A percentile compares a stretch with the other conserved stretches of the same genome.
These are phyloP conservation scores for Prosopis cineraria DNA, from an alignment of 306 rosid genomes.

Conservation along the genomic window DNA sequence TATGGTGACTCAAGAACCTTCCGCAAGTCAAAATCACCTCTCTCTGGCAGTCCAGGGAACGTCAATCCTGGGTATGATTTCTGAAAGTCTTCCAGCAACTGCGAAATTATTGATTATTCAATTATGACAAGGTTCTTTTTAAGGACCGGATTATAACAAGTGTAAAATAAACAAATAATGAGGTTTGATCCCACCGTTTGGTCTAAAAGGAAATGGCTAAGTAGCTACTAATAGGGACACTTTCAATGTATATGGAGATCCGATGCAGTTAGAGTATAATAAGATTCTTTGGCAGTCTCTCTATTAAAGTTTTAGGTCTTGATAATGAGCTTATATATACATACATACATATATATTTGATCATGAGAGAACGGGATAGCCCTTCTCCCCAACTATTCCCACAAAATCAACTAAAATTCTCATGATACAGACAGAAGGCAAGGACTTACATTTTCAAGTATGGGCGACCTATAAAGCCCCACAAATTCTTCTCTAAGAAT, in stretches of 20 bases:
- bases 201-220: neutral
- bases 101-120: slow-evolving; percentile 34
- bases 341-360: no score
- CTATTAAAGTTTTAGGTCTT: neutral
- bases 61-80: slow-evolving; percentile 64
- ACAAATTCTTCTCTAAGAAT: slow-evolving; percentile 79
- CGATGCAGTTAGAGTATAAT: slow-evolving; percentile 3
- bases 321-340: neutral
- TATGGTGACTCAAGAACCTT: slow-evolving; percentile 78
- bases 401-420: slow-evolving; percentile 5
- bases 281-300: neutral
- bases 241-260: neutral
- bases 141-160: neutral
- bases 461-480: slow-evolving; percentile 76
- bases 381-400: neutral
- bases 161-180: slow-evolving; percentile 14
- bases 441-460: slow-evolving; percentile 42
- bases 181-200: neutral
- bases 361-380: neutral
- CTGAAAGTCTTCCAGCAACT: slow-evolving; percentile 75
- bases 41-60: slow-evolving; percentile 69
- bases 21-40: slow-evolving; percentile 73
- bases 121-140: slow-evolving; percentile 6
- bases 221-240: neutral
- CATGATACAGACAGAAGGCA: neutral